Percentiles rank a stretch among this genome's conserved stretches.
Conservation (phyloP, 2,329 filamentous ascomycete species). For the Calycina marina region DNA sequence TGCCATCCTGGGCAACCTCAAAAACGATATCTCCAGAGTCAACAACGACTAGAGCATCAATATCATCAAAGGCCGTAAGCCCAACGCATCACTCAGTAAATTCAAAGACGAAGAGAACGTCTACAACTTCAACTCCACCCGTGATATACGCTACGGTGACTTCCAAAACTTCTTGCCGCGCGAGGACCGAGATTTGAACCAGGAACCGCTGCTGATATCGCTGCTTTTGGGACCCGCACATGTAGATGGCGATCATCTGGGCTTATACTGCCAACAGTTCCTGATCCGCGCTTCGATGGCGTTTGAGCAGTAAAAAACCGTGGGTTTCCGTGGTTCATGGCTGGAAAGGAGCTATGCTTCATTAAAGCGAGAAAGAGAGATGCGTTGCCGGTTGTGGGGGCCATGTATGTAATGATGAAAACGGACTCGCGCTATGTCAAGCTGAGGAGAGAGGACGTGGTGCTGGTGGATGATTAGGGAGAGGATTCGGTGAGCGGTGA, state of each 20-base stretch:
- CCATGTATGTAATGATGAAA: constrained; percentile 13
- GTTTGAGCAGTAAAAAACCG: background rate
- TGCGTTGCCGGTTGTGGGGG: constrained; percentile 2
- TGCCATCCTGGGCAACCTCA: too few relatives aligned
- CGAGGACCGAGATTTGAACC: constrained; percentile 1
- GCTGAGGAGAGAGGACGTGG: too few relatives aligned
- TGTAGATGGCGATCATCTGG: too few relatives aligned
- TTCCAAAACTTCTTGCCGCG: constrained; percentile 15
- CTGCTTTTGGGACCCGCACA: constrained; percentile 6
- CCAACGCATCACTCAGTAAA: too few relatives aligned
- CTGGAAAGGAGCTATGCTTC: constrained; percentile 16
- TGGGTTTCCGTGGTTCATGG: constrained; percentile 18
- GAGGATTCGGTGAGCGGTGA: too few relatives aligned
- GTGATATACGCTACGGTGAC: constrained; percentile 12
- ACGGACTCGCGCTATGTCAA: constrained; percentile 10
- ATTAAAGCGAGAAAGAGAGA: constrained; percentile 12
- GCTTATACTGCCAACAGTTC: constrained; percentile 27
- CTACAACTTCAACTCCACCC: too few relatives aligned
- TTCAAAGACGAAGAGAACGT: too few relatives aligned
- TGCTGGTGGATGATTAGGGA: too few relatives aligned
- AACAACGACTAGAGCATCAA: too few relatives aligned
- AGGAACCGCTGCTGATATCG: constrained; percentile 9
- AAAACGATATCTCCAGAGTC: too few relatives aligned
- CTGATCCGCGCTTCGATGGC: constrained; percentile 28
- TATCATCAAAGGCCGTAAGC: too few relatives aligned